Conservation (phyloP, 352 stramenopile species). For the Pythium grandisporangium region DNA sequence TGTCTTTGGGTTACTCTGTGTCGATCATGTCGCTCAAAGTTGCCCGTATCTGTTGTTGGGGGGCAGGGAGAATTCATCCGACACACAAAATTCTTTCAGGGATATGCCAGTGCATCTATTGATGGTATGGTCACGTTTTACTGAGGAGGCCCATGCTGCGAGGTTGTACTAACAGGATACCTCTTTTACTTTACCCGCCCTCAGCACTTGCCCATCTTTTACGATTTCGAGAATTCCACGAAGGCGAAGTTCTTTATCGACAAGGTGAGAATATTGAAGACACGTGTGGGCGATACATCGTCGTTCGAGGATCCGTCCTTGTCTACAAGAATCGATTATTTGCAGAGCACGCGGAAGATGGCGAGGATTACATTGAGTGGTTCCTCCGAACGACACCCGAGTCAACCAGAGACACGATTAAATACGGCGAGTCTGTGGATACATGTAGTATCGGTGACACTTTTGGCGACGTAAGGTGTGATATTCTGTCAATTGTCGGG, state of each 20-base stretch:
- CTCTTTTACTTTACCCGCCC: background rate
- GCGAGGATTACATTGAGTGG: constrained; percentile 24
- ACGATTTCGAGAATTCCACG: constrained; percentile 23
- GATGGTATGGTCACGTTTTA: constrained; percentile 14
- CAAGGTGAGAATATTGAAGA: constrained; percentile 30
- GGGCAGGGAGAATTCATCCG: constrained; percentile 23
- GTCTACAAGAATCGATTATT: constrained; percentile 24
- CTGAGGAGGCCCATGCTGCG: background rate
- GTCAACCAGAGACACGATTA: constrained; percentile 4
- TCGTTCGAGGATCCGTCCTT: constrained; percentile 29
- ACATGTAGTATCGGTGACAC: constrained; percentile 23
- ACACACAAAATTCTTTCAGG: constrained; percentile 19
- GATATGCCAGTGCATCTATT: constrained; percentile 22
- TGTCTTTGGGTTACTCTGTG: too few relatives aligned
- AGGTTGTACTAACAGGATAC: too few relatives aligned
- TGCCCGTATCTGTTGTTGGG: background rate
- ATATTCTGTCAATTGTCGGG: background rate
- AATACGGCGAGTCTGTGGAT: constrained; percentile 25
- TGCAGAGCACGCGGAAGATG: constrained; percentile 5
- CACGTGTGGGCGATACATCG: constrained; percentile 24
- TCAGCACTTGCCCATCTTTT: constrained; percentile 21
- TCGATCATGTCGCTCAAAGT: background rate
- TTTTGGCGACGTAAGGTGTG: constrained; percentile 27
- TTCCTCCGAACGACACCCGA: constrained; percentile 6
- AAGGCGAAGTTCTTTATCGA: constrained; percentile 31